Conservation (phyloP, 2,329 filamentous ascomycete species). For the Orbilia ellipsospora region DNA sequence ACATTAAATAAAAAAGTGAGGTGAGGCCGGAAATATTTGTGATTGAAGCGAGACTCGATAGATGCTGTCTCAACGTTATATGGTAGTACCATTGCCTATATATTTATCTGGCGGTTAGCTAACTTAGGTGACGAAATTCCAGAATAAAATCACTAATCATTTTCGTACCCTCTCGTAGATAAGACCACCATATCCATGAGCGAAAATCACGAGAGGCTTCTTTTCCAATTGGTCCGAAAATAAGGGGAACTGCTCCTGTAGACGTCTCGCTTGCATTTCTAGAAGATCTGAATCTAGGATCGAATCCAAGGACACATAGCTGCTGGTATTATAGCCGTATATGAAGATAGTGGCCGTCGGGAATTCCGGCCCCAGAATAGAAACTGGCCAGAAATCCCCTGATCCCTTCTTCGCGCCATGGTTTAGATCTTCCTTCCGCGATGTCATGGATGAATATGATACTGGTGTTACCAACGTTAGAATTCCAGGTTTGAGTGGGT, state of each 20-base stretch:
- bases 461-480: not conserved
- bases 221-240: not conserved
- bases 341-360: not conserved
- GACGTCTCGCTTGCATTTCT: not conserved
- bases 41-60: not conserved
- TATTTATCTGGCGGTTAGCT: not conserved
- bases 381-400: not conserved
- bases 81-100: not conserved
- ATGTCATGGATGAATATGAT: not conserved
- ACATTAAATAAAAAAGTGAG: not conserved
- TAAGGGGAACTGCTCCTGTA: not conserved
- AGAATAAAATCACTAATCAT: not conserved
- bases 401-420: not conserved
- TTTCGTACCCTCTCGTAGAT: constrained; percentile 1
- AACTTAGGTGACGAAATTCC: not conserved
- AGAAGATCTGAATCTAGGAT: not conserved
- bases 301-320: not conserved
- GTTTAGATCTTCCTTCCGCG: not conserved
- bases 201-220: not conserved
- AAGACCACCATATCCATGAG: constrained; percentile 3
- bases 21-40: not conserved
- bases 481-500: not conserved
- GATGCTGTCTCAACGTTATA: not conserved
- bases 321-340: not conserved
- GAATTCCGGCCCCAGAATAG: not conserved